phyloP scores from a whole-genome alignment of 2,329 filamentous ascomycete genomes.

The Capronia coronata region DNA sequence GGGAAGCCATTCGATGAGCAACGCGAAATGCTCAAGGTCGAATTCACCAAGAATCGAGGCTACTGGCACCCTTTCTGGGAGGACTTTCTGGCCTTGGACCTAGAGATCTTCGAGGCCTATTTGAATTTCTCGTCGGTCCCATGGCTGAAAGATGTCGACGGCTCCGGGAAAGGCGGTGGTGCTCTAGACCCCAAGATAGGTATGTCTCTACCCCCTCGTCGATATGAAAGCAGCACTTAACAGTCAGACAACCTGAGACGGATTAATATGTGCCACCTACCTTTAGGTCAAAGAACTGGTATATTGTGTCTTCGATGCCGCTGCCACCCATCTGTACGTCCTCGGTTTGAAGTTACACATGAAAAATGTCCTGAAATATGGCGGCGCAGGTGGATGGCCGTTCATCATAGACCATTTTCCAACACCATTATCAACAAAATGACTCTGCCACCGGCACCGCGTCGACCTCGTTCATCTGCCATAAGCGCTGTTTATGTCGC shows the following conservation, averaged over 20 bases:
- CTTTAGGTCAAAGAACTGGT: conserved; percentile 40
- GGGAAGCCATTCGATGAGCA: conserved; percentile 36
- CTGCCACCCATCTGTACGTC: conserved; percentile 44
- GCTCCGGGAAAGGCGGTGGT: conserved; percentile 30
- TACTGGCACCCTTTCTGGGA: conserved; percentile 41
- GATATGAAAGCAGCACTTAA: too few species aligned
- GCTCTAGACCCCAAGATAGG: conserved; percentile 38
- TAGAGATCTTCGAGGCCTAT: conserved; percentile 46
- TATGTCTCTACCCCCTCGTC: background rate
- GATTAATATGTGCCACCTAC: too few species aligned
- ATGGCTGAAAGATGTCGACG: conserved; percentile 22
- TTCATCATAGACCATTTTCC: too few species aligned
- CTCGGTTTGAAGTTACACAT: conserved; percentile 46
- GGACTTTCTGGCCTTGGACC: conserved; percentile 33
- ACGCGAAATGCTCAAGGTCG: conserved; percentile 36
- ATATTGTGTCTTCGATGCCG: conserved; percentile 45
- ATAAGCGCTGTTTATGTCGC: too few species aligned
- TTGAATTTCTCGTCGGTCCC: conserved; percentile 43
- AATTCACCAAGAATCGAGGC: conserved; percentile 42
- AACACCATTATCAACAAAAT: too few species aligned
- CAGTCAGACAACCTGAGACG: too few species aligned
- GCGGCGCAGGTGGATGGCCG: conserved; percentile 43
- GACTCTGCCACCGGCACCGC: too few species aligned
- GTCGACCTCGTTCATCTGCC: too few species aligned
- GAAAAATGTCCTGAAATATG: conserved; percentile 43